phyloP scores from a whole-genome alignment of 352 stramenopile species.

The Phytopythium vexans region DNA sequence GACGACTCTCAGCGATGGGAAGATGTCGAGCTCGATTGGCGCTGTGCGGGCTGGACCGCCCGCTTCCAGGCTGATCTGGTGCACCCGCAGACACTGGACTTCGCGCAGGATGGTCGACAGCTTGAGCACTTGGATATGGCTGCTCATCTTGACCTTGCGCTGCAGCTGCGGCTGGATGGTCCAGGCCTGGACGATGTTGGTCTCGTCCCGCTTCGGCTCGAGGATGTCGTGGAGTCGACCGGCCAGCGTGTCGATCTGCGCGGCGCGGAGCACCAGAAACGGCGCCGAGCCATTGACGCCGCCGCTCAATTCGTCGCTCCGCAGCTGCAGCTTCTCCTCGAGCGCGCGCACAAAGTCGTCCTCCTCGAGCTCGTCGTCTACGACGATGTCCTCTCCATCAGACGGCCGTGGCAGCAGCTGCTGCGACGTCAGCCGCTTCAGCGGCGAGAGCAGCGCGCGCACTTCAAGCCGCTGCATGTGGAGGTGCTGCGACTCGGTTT shows the following conservation, averaged over 20 bases:
- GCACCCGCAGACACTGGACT: slow-evolving; percentile 57
- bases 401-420: slow-evolving; percentile 3
- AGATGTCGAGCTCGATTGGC: slow-evolving; percentile 75
- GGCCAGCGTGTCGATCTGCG: slow-evolving; percentile 67
- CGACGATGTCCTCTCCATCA: slow-evolving; percentile 26
- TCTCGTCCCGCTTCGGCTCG: slow-evolving; percentile 72
- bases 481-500: background rate
- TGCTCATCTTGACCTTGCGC: slow-evolving; percentile 64
- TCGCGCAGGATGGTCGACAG: slow-evolving; percentile 82
- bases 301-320: slow-evolving; percentile 29
- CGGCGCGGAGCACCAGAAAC: slow-evolving; percentile 65
- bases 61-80: slow-evolving; percentile 26
- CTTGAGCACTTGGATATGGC: slow-evolving; percentile 84
- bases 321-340: slow-evolving; percentile 68
- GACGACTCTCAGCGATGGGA: slow-evolving; percentile 64
- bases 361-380: slow-evolving; percentile 47
- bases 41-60: background rate
- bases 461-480: slow-evolving; percentile 63
- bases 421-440: slow-evolving; percentile 8
- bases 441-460: slow-evolving; percentile 38
- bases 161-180: slow-evolving; percentile 67
- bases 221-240: slow-evolving; percentile 70
- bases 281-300: slow-evolving; percentile 11
- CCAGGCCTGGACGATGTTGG: slow-evolving; percentile 61
- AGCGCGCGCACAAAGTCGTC: slow-evolving; percentile 63